Percentiles rank a stretch among this genome's conserved stretches.
Evolutionary conservation across 495 filamentous ascomycete genomes (phyloP).

Genomic region (Daldinia decipiens): DNA sequence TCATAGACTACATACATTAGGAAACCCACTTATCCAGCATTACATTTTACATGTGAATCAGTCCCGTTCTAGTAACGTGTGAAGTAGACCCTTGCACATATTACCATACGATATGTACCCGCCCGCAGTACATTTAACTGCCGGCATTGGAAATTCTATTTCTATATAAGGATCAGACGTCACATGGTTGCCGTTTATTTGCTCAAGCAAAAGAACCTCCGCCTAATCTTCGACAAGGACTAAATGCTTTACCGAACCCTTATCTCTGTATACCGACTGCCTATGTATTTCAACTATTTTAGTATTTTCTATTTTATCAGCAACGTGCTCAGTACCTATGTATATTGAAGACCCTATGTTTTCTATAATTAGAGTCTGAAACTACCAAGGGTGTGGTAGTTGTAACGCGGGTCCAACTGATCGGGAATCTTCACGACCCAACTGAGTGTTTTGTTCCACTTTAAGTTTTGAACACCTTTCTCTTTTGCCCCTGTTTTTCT

Average conservation of each 20-base stretch:
- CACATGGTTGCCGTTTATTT: neutral
- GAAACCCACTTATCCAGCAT: too few relatives aligned
- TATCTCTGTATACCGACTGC: neutral
- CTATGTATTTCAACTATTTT: neutral
- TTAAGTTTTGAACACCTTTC: neutral
- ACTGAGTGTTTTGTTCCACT: neutral
- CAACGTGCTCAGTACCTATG: neutral
- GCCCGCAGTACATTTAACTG: neutral
- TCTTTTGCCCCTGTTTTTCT: too few relatives aligned
- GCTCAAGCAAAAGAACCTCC: neutral
- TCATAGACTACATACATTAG: neutral
- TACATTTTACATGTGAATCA: neutral
- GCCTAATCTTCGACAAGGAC: neutral
- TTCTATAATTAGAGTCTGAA: slow-evolving; percentile 10
- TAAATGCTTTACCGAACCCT: neutral
- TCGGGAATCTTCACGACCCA: slow-evolving; percentile 8
- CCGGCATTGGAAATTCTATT: neutral
- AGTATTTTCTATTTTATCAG: neutral
- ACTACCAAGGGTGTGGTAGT: slow-evolving; percentile 3
- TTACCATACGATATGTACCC: neutral
- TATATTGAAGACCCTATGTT: neutral
- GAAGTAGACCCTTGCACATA: slow-evolving; percentile 5
- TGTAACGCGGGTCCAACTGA: slow-evolving; percentile 16
- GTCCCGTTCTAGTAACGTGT: neutral
- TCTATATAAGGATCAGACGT: neutral